Evolutionary conservation across 116 monocot species (phyloP).

Genomic region (Trichopus zeylanicus): DNA sequence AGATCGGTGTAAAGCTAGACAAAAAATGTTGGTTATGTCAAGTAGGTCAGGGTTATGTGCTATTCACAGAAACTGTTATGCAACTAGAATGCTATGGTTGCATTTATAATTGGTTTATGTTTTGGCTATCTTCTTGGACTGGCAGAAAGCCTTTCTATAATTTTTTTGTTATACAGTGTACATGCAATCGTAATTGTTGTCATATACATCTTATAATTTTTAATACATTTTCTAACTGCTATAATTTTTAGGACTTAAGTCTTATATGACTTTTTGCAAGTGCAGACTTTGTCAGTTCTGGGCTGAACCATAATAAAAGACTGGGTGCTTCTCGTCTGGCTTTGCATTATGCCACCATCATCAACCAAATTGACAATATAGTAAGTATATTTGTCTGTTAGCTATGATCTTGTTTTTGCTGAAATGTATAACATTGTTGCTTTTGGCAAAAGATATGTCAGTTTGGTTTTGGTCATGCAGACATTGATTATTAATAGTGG

Average conservation of each 20-base stretch:
- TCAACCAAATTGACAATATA: conserved; percentile 73
- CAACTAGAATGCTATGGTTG: background rate
- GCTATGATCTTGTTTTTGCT: no score
- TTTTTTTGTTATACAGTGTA: background rate
- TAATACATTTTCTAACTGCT: background rate
- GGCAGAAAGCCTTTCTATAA: background rate
- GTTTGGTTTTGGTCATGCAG: background rate
- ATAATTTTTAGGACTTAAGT: background rate
- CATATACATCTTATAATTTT: background rate
- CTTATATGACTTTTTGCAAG: conserved; percentile 22
- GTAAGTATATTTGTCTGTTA: conserved; percentile 74
- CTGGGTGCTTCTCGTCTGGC: conserved; percentile 70
- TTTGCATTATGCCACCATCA: conserved; percentile 84
- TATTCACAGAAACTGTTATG: background rate
- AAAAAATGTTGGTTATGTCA: background rate
- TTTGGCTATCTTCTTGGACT: background rate
- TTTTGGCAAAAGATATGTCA: no score
- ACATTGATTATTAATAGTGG: background rate
- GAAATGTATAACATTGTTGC: no score
- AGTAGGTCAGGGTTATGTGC: background rate
- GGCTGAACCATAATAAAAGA: conserved; percentile 18
- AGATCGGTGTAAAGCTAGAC: background rate
- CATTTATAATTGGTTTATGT: background rate
- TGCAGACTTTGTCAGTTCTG: background rate
- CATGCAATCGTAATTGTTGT: background rate